phyloP scores from a whole-genome alignment of 345 rosid genomes.

The Laguncularia racemosa region DNA sequence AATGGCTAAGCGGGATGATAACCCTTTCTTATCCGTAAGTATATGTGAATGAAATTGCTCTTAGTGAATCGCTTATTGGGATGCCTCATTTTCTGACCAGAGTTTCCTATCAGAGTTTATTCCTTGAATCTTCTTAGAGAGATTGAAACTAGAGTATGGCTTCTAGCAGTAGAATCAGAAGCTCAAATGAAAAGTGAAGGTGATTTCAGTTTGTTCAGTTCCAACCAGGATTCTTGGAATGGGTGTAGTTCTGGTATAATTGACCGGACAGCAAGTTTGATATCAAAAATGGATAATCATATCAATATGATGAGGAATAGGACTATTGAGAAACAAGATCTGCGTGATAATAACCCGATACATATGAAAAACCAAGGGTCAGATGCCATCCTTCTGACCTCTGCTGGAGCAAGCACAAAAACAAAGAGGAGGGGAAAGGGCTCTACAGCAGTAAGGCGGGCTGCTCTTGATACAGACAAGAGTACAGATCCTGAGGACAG shows the following conservation, averaged over 20 bases:
- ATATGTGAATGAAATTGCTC: conserved; percentile 12
- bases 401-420: conserved; percentile 42
- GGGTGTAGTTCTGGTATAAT: conserved; percentile 62
- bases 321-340: conserved; percentile 55
- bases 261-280: conserved; percentile 74
- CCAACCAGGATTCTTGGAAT: conserved; percentile 28
- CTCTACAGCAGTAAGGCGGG: conserved; percentile 46
- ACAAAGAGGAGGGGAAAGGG: conserved; percentile 81
- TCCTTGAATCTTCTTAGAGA: conserved; percentile 91
- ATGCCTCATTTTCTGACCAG: conserved; percentile 16
- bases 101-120: conserved; percentile 56
- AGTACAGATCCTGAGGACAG: conserved; percentile 52
- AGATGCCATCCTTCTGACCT: conserved; percentile 36
- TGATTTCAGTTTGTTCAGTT: conserved; percentile 34
- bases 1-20: conserved; percentile 94
- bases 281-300: conserved; percentile 90
- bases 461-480: conserved; percentile 53
- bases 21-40: conserved; percentile 78
- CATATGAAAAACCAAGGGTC: conserved; percentile 47
- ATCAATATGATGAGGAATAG: conserved; percentile 56
- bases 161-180: conserved; percentile 96
- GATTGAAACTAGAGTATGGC: conserved; percentile 97
- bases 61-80: conserved; percentile 2
- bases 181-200: conserved; percentile 69
- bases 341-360: conserved; percentile 38